These are phyloP conservation scores for Xerocomus cyaneibrunnescens DNA, from an alignment of 1,284 basidiomycete genomes.

Conservation along the genomic window DNA sequence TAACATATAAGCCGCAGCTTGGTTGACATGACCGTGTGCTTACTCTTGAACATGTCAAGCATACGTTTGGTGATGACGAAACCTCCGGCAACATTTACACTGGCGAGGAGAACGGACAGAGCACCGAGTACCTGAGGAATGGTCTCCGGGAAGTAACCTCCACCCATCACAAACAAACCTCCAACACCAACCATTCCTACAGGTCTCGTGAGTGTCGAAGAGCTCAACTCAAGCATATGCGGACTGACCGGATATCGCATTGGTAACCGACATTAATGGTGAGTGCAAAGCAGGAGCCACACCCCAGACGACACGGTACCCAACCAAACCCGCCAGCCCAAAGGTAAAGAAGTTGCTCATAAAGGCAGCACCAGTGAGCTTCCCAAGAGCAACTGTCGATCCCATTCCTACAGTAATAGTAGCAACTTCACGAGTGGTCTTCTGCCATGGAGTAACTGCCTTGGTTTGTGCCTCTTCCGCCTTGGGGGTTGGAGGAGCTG, in stretches of 20 bases:
- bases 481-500: constrained; percentile 53
- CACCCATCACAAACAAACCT: constrained; percentile 86
- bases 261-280: constrained; percentile 83
- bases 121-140: constrained; percentile 78
- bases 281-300: constrained; percentile 83
- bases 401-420: constrained; percentile 75
- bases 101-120: constrained; percentile 76
- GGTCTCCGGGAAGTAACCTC: constrained; percentile 78
- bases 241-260: constrained; percentile 66
- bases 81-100: constrained; percentile 82
- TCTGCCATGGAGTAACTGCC: constrained; percentile 82
- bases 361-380: constrained; percentile 73
- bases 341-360: constrained; percentile 87
- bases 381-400: constrained; percentile 67
- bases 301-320: constrained; percentile 86
- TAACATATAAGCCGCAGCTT: constrained; percentile 2
- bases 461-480: constrained; percentile 51
- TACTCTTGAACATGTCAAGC: constrained; percentile 88
- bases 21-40: constrained; percentile 19
- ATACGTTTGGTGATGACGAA: constrained; percentile 85
- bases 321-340: constrained; percentile 77
- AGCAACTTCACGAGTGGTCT: constrained; percentile 69
- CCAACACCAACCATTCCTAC: constrained; percentile 77
- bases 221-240: not conserved
- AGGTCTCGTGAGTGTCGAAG: constrained; percentile 9